Percentiles rank a stretch among this genome's conserved stretches.
These are phyloP conservation scores for Chrysoporthe austroafricana DNA, from an alignment of 2,329 filamentous ascomycete genomes.

Conservation along the genomic window DNA sequence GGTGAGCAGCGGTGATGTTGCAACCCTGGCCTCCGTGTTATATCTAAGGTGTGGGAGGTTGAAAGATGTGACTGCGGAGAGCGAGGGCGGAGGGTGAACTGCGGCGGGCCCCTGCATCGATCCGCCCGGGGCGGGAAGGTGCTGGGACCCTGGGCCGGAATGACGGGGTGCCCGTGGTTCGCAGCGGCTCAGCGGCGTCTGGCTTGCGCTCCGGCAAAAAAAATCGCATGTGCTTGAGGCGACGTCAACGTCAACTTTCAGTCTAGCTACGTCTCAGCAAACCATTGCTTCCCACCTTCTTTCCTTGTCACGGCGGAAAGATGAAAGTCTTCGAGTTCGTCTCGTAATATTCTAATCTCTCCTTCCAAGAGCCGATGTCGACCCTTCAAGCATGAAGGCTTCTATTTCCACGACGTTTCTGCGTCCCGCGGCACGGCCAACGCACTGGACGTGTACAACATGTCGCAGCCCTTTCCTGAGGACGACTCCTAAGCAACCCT, in stretches of 20 bases:
- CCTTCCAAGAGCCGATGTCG: background rate
- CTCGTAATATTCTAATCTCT: background rate
- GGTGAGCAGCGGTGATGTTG: too few relatives aligned
- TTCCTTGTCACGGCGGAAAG: background rate
- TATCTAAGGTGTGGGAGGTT: background rate
- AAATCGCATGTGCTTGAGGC: constrained; percentile 1
- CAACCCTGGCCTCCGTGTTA: background rate
- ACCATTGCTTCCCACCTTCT: background rate
- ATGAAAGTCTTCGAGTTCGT: background rate
- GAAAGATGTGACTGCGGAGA: background rate
- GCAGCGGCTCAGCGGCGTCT: background rate
- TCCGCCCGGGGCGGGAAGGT: constrained; percentile 3
- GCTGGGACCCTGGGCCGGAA: background rate
- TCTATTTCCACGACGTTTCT: constrained; percentile 24
- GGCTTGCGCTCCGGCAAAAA: background rate
- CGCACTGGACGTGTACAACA: constrained; percentile 26
- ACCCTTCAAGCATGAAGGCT: constrained; percentile 24
- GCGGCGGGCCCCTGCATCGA: background rate
- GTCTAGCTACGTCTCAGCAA: background rate
- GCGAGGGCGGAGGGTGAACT: background rate
- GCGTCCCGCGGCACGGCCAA: constrained; percentile 21
- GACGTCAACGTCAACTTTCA: background rate
- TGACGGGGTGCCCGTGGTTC: background rate
- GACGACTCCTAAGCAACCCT: background rate
- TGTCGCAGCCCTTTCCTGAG: constrained; percentile 18